Percentiles rank a stretch among this genome's conserved stretches.
phyloP scores from a whole-genome alignment of 495 filamentous ascomycete genomes.

The Evernia prunastri region DNA sequence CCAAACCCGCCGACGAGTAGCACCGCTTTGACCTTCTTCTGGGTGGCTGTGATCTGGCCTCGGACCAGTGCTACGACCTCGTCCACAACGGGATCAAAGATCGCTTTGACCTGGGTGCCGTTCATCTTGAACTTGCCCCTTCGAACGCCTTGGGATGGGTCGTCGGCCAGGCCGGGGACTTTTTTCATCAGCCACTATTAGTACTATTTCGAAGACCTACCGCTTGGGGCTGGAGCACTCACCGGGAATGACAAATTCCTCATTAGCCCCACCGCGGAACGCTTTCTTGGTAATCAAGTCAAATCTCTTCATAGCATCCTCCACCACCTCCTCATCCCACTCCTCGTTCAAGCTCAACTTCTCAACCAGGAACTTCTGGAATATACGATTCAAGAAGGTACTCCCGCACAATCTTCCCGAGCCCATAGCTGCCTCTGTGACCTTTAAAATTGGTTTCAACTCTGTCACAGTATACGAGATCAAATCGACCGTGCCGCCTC shows the following conservation, averaged over 20 bases:
- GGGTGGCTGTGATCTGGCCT: constrained; percentile 46
- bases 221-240: too few species aligned
- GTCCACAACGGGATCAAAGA: constrained; percentile 61
- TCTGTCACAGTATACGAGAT: constrained; percentile 46
- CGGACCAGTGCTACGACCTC: constrained; percentile 58
- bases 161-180: constrained; percentile 28
- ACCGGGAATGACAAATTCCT: constrained; percentile 28
- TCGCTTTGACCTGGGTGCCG: constrained; percentile 51
- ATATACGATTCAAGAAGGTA: constrained; percentile 67
- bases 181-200: neutral
- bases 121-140: constrained; percentile 61
- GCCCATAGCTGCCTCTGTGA: constrained; percentile 65
- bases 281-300: constrained; percentile 25
- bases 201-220: neutral
- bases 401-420: constrained; percentile 64
- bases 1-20: constrained; percentile 64
- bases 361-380: constrained; percentile 59
- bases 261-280: constrained; percentile 19
- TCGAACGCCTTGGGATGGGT: constrained; percentile 53
- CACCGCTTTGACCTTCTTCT: constrained; percentile 41
- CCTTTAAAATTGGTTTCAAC: constrained; percentile 38
- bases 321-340: constrained; percentile 55
- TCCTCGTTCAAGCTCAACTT: constrained; percentile 55
- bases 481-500: constrained; percentile 68
- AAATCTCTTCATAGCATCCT: constrained; percentile 36